These are phyloP conservation scores for Osmanthus fragrans DNA, from an alignment of 257 asterid genomes.

Conservation along the genomic window DNA sequence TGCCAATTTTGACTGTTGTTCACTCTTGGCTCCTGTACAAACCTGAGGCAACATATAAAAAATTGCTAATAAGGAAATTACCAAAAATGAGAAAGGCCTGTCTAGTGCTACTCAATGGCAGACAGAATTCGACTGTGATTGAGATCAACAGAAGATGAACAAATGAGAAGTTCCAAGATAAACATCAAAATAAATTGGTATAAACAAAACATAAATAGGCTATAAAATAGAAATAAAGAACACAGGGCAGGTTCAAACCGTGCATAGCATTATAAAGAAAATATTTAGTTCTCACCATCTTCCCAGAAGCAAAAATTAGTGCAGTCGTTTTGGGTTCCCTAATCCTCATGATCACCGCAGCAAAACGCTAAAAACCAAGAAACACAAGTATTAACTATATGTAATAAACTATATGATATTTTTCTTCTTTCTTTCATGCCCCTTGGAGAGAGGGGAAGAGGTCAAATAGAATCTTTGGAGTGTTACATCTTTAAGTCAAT, in stretches of 20 bases:
- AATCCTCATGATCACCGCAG: slow-evolving; percentile 52
- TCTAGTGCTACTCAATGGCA: background rate
- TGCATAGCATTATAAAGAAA: background rate
- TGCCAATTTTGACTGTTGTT: slow-evolving; percentile 33
- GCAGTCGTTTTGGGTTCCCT: slow-evolving; percentile 54
- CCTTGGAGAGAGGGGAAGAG: background rate
- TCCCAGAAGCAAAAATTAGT: slow-evolving; percentile 46
- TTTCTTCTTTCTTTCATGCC: background rate
- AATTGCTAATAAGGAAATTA: background rate
- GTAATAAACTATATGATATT: background rate
- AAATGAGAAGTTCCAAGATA: background rate
- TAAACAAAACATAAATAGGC: background rate
- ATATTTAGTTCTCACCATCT: slow-evolving; percentile 46
- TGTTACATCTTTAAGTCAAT: background rate
- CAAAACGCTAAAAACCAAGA: slow-evolving; percentile 56
- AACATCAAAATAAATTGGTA: background rate
- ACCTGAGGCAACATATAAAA: slow-evolving; percentile 39
- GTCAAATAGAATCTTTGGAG: background rate
- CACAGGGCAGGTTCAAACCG: background rate
- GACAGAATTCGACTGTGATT: background rate
- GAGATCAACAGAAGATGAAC: background rate
- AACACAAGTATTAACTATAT: slow-evolving; percentile 18
- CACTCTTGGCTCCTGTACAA: slow-evolving; percentile 60
- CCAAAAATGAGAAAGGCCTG: background rate
- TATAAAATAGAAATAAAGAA: background rate